Evolutionary conservation across 2,329 filamentous ascomycete species (phyloP), one percentile per base, ranked within the genome.

Genomic region (Cercospora canescens): DNA sequence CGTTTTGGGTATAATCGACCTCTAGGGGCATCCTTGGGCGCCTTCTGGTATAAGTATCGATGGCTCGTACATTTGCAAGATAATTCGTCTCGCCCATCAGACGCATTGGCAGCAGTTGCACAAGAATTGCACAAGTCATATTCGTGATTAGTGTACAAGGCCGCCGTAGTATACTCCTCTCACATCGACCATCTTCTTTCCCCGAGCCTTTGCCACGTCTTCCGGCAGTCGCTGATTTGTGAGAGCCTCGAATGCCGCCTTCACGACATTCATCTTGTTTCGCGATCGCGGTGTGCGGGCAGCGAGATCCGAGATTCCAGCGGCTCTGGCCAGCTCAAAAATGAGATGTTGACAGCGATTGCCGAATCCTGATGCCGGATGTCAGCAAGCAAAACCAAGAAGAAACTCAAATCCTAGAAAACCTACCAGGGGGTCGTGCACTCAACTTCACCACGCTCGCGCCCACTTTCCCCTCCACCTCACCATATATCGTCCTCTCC

Each of bases 191-290:
- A 99, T 79, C 86, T 99, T 99, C 87, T 92, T 94, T 67, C 95
- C 94, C 70, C 94, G 84, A 60, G 93, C 94, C 58, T 91, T 86
- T 64, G 95, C 95, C 76, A 99, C 90, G 76, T 94, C 89, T 78
- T 98, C 92, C 0, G 95, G 95, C 76, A 96, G 85, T 67, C 88
- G 88, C 83, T 99, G 95, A 82, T 85, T 91, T 79, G 88, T 87
- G 69, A 99, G 84, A 5, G 94, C 94, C 79, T 94, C 80, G 80
- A 91, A 92, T 45, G 93, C 87, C 14, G 95, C 95, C 83, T 97
- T 97, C 81, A 97, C 91, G 18, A 94, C 92, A 84, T 99, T 99
- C 93, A 98, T 97, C 72, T 93, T 93, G 84, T 97, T 98, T 75
- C 94, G 88, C 69, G 92, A 92, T 54, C 94, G 90, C 39, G 90